Base-by-base conservation (phyloP, 148 eudicot species). In the Vaccinium corymbosum region DNA sequence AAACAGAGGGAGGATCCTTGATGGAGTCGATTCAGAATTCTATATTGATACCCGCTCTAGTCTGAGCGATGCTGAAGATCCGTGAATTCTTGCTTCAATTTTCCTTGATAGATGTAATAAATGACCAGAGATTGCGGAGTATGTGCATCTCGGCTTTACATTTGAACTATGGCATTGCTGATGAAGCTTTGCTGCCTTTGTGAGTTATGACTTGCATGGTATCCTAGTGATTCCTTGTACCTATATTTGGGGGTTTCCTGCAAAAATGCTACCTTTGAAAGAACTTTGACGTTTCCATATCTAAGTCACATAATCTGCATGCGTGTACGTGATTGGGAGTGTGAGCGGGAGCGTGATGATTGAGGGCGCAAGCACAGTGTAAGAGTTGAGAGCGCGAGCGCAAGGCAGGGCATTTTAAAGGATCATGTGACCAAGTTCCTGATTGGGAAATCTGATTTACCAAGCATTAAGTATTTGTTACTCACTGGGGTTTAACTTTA, bases 1-100 rank as follows among this genome's bases (percentile, higher is more conserved):
- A 20, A 86, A 84, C 94, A 95, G 97, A 86, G 93, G 88, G 79
- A 88, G 97, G 88, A 94, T 95, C 55, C 83, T 91, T 20, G 98
- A 92, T 82, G 94, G 92, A 15, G 80, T 89, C 10, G 97, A 92
- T 80, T 86, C 93, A 1, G 95, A 93, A 77, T 91, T 94, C 88
- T 95, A 88, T 83, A 91, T 93, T 16, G 94, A 92, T 80, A 89
- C 92, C 29, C 91, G 83, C 71, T 82, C 94, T 8, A 56, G 66
- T 5, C 87, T 88, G 86, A 94, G 97, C 68, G 95, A 95, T 80
- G 89, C 88, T 6, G 95, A 92, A 80, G 98, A 94, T 80, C 90
- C 85, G 19, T 91, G 85, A 83, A 49, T 17, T 59, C 57, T 19
- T 56, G 49, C 38, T 9, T 48, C 9, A 55, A 55, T 79, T 73